Evolutionary conservation across 1,284 basidiomycete genomes (phyloP).

Genomic region (Grifola frondosa): DNA sequence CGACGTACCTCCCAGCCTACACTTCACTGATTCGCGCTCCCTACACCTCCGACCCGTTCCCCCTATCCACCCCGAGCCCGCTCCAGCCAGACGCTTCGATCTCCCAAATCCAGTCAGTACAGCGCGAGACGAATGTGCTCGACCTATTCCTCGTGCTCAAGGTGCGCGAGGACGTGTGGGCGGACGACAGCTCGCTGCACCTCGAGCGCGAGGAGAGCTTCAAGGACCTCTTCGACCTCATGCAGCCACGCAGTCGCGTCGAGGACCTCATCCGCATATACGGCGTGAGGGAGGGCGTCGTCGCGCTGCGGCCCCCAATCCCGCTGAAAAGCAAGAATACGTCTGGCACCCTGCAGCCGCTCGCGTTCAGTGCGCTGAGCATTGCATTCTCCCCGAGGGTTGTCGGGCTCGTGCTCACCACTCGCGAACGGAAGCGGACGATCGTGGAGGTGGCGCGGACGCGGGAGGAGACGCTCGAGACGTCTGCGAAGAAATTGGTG

Average conservation of each 20-base stretch:
- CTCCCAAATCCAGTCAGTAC: slow-evolving; percentile 37
- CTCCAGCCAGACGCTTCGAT: slow-evolving; percentile 22
- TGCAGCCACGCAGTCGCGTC: slow-evolving; percentile 66
- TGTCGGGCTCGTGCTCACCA: slow-evolving; percentile 52
- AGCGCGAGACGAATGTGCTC: slow-evolving; percentile 70
- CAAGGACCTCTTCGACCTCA: slow-evolving; percentile 72
- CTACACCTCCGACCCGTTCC: slow-evolving; percentile 77
- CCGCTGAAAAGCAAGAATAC: slow-evolving; percentile 7
- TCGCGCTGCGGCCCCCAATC: slow-evolving; percentile 27
- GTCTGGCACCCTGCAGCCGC: slow-evolving; percentile 24
- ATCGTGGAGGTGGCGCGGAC: slow-evolving; percentile 55
- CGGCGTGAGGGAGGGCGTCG: slow-evolving; percentile 54
- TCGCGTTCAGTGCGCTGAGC: slow-evolving; percentile 55
- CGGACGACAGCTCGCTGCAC: slow-evolving; percentile 69
- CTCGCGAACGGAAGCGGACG: slow-evolving; percentile 46
- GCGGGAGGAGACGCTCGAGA: slow-evolving; percentile 59
- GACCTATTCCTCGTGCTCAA: slow-evolving; percentile 77
- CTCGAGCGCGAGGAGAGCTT: slow-evolving; percentile 70
- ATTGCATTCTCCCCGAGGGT: slow-evolving; percentile 58
- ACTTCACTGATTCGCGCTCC: slow-evolving; percentile 57
- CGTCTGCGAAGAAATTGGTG: slow-evolving; percentile 53
- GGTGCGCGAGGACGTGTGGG: slow-evolving; percentile 72
- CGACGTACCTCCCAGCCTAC: slow-evolving; percentile 68
- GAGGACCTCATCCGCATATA: slow-evolving; percentile 69
- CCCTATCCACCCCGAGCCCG: slow-evolving; percentile 35